Conservation (phyloP, 495 filamentous ascomycete genomes). For the Neurospora sublineolata region DNA sequence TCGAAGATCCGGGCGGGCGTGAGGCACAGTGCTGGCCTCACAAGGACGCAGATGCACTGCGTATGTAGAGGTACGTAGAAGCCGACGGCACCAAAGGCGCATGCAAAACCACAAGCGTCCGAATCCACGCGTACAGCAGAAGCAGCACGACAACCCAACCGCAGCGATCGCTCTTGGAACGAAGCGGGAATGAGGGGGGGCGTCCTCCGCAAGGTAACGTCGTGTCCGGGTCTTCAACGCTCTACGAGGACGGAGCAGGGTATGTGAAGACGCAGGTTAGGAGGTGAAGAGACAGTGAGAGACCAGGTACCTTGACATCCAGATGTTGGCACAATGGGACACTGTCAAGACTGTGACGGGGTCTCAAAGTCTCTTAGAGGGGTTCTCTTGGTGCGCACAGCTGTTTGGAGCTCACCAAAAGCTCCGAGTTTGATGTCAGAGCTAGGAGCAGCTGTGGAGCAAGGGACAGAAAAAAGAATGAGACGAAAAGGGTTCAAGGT, state of each 20-base stretch:
- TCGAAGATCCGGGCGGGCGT: neutral
- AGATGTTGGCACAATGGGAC: neutral
- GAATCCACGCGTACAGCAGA: neutral
- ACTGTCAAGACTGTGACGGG: neutral
- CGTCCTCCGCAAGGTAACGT: neutral
- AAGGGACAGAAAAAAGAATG: neutral
- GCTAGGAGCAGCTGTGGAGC: neutral
- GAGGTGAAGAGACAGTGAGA: neutral
- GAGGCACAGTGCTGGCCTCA: neutral
- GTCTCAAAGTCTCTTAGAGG: neutral
- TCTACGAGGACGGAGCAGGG: neutral
- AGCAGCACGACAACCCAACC: neutral
- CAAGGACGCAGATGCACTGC: neutral
- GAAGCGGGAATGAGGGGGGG: neutral
- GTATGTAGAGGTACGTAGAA: neutral
- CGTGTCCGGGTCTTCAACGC: neutral
- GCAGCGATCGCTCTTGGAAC: neutral
- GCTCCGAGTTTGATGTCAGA: neutral
- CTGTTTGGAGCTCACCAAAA: neutral
- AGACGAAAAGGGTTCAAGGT: neutral
- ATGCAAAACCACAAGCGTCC: neutral
- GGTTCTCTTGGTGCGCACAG: neutral
- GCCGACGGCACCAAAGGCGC: neutral
- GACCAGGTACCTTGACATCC: neutral
- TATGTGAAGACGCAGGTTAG: neutral